Conservation (phyloP, 2,329 filamentous ascomycete species). For the Ophiobolus disseminans region DNA sequence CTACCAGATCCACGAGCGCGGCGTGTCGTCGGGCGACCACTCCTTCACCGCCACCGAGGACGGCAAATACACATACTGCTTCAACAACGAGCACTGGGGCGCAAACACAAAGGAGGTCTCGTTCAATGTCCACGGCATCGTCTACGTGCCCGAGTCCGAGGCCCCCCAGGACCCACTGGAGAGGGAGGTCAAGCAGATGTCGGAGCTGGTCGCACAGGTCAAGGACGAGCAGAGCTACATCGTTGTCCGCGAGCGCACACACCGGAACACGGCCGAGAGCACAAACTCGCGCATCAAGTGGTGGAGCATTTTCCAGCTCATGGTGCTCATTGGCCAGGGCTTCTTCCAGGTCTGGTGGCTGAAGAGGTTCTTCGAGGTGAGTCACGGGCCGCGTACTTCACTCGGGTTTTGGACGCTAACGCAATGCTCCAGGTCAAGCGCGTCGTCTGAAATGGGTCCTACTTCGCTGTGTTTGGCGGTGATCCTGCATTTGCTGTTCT, state of each 20-base stretch:
- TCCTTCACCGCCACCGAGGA: constrained; percentile 85
- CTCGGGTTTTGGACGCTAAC: constrained; percentile 21
- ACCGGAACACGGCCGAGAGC: constrained; percentile 98
- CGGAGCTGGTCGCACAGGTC: constrained; percentile 86
- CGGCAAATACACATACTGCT: constrained; percentile 95
- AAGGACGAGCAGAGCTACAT: constrained; percentile 99
- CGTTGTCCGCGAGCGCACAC: constrained; percentile 89
- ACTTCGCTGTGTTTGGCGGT: background rate
- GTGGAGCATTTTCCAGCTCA: constrained; percentile 98
- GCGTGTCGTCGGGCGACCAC: constrained; percentile 88
- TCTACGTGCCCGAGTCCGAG: constrained; percentile 92
- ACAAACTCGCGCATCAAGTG: constrained; percentile 98
- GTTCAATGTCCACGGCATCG: constrained; percentile 98
- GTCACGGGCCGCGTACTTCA: too few species aligned
- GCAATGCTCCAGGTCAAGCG: constrained; percentile 38
- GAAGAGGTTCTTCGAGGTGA: constrained; percentile 93
- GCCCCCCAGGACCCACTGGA: constrained; percentile 87
- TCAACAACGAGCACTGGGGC: constrained; percentile 98
- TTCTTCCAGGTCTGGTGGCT: constrained; percentile 99
- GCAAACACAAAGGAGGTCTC: constrained; percentile 97
- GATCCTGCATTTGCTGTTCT: constrained; percentile 5
- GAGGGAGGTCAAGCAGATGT: constrained; percentile 81
- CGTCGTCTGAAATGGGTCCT: constrained; percentile 31
- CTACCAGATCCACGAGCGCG: constrained; percentile 80
- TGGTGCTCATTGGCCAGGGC: constrained; percentile 86